Evolutionary conservation across 23 red algal species (phyloP).

Genomic region (Agarophyton chilense): DNA sequence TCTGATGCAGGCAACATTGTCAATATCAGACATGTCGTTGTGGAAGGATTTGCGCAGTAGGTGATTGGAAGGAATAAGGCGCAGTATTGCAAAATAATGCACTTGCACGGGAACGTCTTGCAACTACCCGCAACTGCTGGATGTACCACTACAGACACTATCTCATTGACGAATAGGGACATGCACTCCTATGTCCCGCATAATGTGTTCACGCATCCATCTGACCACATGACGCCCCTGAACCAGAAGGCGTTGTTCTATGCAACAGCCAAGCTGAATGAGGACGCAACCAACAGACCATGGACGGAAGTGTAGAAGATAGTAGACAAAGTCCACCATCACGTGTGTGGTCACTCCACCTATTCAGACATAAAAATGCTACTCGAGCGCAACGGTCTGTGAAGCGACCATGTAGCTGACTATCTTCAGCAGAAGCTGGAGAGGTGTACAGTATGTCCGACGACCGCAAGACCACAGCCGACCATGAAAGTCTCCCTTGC

Average conservation of each 20-base stretch:
- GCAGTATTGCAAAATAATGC: too few relatives aligned
- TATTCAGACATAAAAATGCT: slow-evolving; percentile 27
- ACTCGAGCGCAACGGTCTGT: slow-evolving; percentile 21
- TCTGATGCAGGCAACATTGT: not conserved
- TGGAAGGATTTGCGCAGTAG: slow-evolving; percentile 15
- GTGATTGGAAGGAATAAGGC: not conserved
- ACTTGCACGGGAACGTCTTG: too few relatives aligned
- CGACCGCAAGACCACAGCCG: not conserved
- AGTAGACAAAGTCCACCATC: too few relatives aligned
- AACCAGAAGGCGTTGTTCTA: slow-evolving; percentile 8
- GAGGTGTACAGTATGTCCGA: slow-evolving; percentile 6
- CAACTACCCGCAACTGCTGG: too few relatives aligned
- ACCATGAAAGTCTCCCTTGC: too few relatives aligned
- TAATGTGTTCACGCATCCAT: not conserved
- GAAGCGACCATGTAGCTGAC: not conserved
- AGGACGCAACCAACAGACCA: too few relatives aligned
- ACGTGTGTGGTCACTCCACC: too few relatives aligned
- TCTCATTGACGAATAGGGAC: not conserved
- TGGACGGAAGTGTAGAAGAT: too few relatives aligned
- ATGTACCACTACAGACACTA: not conserved
- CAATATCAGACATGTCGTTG: not conserved
- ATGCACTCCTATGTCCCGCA: too few relatives aligned
- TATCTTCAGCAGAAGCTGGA: slow-evolving; percentile 4
- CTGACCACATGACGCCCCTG: not conserved
- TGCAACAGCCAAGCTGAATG: not conserved